A percentile compares a stretch with the other conserved stretches of the same genome.
These are phyloP conservation scores for Pseudevernia furfuracea DNA, from an alignment of 495 filamentous ascomycete species.

Conservation along the genomic window DNA sequence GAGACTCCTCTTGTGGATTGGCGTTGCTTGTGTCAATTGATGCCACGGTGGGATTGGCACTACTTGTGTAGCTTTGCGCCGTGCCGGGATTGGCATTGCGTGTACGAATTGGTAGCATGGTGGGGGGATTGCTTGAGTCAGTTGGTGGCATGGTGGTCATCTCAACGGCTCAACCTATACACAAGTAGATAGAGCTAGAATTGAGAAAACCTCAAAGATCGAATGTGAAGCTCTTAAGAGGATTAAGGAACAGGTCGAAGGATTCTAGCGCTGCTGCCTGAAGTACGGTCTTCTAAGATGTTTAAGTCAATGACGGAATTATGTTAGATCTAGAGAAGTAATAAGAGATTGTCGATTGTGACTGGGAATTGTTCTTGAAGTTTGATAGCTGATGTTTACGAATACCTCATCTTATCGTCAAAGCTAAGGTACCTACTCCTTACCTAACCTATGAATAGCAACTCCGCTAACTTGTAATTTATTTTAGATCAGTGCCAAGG, in stretches of 20 bases:
- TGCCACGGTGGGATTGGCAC: neutral
- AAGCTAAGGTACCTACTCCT: too few relatives aligned
- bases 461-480: neutral
- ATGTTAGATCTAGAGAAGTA: too few relatives aligned
- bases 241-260: neutral
- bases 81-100: neutral
- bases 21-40: neutral
- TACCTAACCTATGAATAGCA: neutral
- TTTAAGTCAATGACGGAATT: too few relatives aligned
- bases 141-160: too few relatives aligned
- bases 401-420: too few relatives aligned
- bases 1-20: conserved; percentile 23
- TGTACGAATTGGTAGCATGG: neutral
- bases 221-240: neutral
- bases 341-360: too few relatives aligned
- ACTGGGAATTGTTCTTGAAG: too few relatives aligned
- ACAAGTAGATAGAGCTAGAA: too few relatives aligned
- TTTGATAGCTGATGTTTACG: neutral
- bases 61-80: neutral
- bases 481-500: neutral
- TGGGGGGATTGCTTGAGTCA: too few relatives aligned
- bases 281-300: neutral
- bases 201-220: neutral
- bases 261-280: neutral
- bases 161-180: too few relatives aligned